Evolutionary conservation across 1,139 yeast genomes (phyloP).

Genomic region (Kazachstania sp.): DNA sequence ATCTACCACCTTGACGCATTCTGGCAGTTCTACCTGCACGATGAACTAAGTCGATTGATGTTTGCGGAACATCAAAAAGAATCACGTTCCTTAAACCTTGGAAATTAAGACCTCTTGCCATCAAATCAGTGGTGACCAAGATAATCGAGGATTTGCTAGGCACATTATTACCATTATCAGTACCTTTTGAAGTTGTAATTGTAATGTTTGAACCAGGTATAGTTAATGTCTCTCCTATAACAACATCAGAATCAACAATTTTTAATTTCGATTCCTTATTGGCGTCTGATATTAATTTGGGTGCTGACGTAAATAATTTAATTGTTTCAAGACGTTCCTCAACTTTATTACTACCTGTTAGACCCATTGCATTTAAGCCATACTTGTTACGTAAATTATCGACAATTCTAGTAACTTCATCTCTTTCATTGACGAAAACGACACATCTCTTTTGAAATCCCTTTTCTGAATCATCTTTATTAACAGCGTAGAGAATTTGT

Average conservation of each 20-base stretch:
- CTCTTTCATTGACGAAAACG: conserved; percentile 74
- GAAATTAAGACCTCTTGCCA: conserved; percentile 87
- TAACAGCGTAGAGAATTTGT: conserved; percentile 79
- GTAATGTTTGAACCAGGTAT: conserved; percentile 26
- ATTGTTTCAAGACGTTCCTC: conserved; percentile 51
- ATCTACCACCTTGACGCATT: conserved; percentile 83
- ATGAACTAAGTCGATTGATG: conserved; percentile 80
- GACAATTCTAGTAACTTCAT: conserved; percentile 50
- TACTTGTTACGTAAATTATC: conserved; percentile 44
- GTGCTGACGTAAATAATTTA: conserved; percentile 55
- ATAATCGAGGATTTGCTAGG: conserved; percentile 36
- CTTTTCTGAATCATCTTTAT: conserved; percentile 72
- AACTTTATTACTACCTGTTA: conserved; percentile 57
- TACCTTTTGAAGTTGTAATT: conserved; percentile 5
- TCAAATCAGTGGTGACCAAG: conserved; percentile 79
- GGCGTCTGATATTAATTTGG: conserved; percentile 16
- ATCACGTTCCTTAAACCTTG: conserved; percentile 73
- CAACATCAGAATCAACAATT: not conserved
- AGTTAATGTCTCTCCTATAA: conserved; percentile 4
- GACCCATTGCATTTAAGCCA: conserved; percentile 53
- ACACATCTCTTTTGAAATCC: conserved; percentile 74
- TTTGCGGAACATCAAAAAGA: conserved; percentile 75
- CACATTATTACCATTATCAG: not conserved
- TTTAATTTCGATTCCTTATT: conserved; percentile 9
- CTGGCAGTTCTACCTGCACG: conserved; percentile 93